These are phyloP conservation scores for Vararia minispora DNA, from an alignment of 768 basidiomycete genomes.

Conservation along the genomic window DNA sequence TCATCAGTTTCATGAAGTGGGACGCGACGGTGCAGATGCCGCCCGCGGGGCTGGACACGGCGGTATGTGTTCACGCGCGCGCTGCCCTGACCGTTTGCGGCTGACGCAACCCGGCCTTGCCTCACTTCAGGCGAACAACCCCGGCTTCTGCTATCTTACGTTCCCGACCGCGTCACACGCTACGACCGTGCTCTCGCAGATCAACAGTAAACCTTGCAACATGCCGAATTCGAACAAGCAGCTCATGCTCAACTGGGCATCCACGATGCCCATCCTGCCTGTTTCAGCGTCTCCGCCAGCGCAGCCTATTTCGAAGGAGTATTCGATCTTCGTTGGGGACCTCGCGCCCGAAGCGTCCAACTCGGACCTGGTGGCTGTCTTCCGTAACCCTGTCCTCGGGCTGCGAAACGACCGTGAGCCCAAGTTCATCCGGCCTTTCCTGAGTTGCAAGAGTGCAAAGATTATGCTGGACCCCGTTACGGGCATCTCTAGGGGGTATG, in stretches of 20 bases:
- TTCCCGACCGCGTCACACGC: constrained; percentile 64
- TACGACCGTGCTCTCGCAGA: constrained; percentile 54
- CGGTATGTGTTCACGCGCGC: no score
- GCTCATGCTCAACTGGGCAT: constrained; percentile 72
- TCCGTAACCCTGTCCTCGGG: constrained; percentile 81
- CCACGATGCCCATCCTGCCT: constrained; percentile 23
- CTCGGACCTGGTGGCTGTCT: constrained; percentile 80
- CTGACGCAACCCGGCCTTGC: constrained; percentile 54
- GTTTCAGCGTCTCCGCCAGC: constrained; percentile 19
- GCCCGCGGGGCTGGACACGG: no score
- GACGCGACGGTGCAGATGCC: no score
- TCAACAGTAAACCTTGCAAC: constrained; percentile 37
- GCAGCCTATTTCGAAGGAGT: constrained; percentile 71
- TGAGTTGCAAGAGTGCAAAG: constrained; percentile 88
- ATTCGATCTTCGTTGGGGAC: constrained; percentile 88
- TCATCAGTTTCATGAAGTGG: constrained; percentile 79
- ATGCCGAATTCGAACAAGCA: constrained; percentile 82
- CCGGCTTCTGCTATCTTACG: constrained; percentile 77
- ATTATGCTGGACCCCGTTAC: constrained; percentile 87
- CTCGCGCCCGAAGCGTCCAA: constrained; percentile 85
- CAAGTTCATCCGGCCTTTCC: constrained; percentile 76
- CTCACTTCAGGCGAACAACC: constrained; percentile 58
- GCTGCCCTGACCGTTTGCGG: constrained; percentile 51
- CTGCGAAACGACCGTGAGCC: constrained; percentile 76
- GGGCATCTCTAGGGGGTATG: constrained; percentile 80